phyloP scores from a whole-genome alignment of 495 filamentous ascomycete genomes.

The Cetradonia linearis region DNA sequence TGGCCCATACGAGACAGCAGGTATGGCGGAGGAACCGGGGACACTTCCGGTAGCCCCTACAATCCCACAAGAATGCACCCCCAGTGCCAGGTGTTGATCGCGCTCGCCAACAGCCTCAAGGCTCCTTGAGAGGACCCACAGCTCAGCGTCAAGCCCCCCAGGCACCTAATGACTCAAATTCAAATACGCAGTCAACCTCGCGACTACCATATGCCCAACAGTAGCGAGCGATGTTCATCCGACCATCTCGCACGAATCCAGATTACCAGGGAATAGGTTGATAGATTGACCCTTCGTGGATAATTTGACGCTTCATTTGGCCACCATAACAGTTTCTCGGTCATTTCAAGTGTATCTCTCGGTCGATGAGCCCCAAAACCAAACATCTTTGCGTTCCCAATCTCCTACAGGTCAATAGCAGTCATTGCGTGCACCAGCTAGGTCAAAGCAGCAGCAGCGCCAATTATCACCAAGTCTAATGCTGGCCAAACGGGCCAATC shows the following conservation, averaged over 20 bases:
- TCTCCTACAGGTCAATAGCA: conserved; percentile 25
- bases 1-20: conserved; percentile 67
- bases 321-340: too few species aligned
- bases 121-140: conserved; percentile 37
- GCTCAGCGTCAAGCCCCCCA: conserved; percentile 50
- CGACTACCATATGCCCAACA: conserved; percentile 28
- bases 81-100: conserved; percentile 39
- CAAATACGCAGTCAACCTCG: conserved; percentile 12
- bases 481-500: conserved; percentile 12
- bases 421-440: conserved; percentile 24
- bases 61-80: conserved; percentile 64
- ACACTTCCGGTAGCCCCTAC: conserved; percentile 51
- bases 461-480: conserved; percentile 22
- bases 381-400: conserved; percentile 31
- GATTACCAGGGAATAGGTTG: too few species aligned
- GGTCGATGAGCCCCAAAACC: too few species aligned
- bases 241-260: too few species aligned
- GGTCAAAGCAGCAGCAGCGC: conserved; percentile 21
- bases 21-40: conserved; percentile 43
- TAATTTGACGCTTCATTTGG: too few species aligned
- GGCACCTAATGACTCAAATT: conserved; percentile 33
- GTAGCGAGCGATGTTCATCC: too few species aligned
- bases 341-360: too few species aligned
- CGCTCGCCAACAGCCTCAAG: conserved; percentile 36
- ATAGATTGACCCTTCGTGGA: too few species aligned